Percentiles rank a stretch among this genome's conserved stretches.
phyloP scores from a whole-genome alignment of 192 early-diverging fungal species.

The Backusella sp. region DNA sequence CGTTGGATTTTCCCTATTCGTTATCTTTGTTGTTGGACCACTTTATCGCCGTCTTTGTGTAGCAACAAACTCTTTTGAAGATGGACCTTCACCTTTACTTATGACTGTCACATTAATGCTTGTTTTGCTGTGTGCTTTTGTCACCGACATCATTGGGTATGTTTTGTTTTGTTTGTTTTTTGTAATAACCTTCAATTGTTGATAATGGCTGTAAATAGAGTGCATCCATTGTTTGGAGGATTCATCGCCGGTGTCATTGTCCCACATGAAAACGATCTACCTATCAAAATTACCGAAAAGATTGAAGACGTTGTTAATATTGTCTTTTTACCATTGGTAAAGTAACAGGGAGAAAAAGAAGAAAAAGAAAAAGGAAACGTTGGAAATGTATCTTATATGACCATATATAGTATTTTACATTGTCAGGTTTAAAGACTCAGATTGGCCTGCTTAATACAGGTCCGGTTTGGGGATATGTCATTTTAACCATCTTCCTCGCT shows the following conservation, averaged over 20 bases:
- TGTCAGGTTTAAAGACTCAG: constrained; percentile 90
- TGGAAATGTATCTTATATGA: not conserved
- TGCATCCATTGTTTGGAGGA: constrained; percentile 94
- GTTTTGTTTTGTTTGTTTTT: too few relatives aligned
- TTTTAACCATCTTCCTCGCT: constrained; percentile 75
- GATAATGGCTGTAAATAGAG: constrained; percentile 42
- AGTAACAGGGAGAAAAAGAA: not conserved
- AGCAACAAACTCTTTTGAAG: constrained; percentile 47
- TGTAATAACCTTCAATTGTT: not conserved
- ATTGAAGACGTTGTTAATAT: constrained; percentile 89
- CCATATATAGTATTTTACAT: constrained; percentile 74
- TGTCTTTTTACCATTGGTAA: constrained; percentile 82
- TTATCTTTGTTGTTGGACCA: constrained; percentile 69
- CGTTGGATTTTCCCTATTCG: constrained; percentile 67
- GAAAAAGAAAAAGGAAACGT: not conserved
- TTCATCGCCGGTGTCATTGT: constrained; percentile 86
- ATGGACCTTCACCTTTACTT: constrained; percentile 55
- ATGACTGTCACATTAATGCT: constrained; percentile 75
- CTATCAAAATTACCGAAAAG: constrained; percentile 85
- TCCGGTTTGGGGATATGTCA: constrained; percentile 70
- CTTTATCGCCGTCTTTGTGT: constrained; percentile 52
- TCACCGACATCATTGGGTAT: constrained; percentile 69
- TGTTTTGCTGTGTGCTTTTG: constrained; percentile 71
- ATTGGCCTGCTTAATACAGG: constrained; percentile 72
- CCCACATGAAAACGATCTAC: constrained; percentile 87